A percentile compares a stretch with the other conserved stretches of the same genome.
phyloP scores from a whole-genome alignment of 1,284 basidiomycete genomes.

The Flammula alnicola region DNA sequence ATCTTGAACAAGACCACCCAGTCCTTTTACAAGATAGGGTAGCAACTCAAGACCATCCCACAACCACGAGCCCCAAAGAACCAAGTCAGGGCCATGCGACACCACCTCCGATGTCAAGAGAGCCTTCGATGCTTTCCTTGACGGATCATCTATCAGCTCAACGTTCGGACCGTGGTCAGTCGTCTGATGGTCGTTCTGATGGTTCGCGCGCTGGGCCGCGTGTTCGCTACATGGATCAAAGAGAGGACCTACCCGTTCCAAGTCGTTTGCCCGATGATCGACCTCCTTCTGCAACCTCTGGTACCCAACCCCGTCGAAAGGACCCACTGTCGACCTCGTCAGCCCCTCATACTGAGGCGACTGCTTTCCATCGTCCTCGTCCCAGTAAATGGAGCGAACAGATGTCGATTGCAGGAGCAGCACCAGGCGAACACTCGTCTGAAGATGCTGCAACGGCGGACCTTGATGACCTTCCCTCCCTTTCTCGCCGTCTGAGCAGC shows the following conservation, averaged over 20 bases:
- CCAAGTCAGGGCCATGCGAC: neutral
- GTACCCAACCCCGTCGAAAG: neutral
- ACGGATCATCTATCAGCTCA: conserved; percentile 6
- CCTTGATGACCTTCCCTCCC: conserved; percentile 6
- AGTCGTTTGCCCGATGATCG: neutral
- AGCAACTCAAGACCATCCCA: neutral
- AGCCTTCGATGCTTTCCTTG: conserved; percentile 10
- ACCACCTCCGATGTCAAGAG: conserved; percentile 17
- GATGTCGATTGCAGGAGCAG: neutral
- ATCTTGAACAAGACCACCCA: neutral
- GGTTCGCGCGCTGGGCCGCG: no score
- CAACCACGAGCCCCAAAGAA: neutral
- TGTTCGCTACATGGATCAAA: neutral
- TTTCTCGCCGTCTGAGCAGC: conserved; percentile 21
- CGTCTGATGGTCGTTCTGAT: conserved; percentile 12
- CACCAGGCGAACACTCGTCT: neutral
- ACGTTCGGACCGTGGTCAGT: conserved; percentile 9
- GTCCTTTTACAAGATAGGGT: no score
- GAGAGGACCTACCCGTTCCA: neutral
- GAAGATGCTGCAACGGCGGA: neutral
- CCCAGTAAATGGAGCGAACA: conserved; percentile 6
- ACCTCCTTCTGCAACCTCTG: neutral
- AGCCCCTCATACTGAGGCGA: neutral
- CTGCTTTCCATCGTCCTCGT: no score
- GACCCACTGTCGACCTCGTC: conserved; percentile 1